These are phyloP conservation scores for Colletotrichum coccodes DNA, from an alignment of 2,329 filamentous ascomycete species.

Conservation along the genomic window DNA sequence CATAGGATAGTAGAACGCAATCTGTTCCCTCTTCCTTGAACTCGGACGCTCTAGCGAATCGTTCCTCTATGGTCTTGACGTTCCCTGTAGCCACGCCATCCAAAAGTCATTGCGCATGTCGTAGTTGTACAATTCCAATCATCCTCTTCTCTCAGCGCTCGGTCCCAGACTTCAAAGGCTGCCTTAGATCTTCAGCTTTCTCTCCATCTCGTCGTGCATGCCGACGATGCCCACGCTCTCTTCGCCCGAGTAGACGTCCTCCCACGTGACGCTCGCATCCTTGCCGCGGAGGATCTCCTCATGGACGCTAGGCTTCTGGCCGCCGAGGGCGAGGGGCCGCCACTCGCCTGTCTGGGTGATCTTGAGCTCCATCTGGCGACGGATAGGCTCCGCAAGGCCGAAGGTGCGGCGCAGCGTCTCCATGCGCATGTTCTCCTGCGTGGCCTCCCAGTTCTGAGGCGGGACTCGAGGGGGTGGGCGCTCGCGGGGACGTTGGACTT, in stretches of 20 bases:
- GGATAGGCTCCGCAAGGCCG: conserved; percentile 91
- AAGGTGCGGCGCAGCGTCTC: conserved; percentile 86
- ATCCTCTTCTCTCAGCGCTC: neutral
- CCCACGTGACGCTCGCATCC: conserved; percentile 86
- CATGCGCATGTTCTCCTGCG: conserved; percentile 90
- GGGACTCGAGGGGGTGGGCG: conserved; percentile 89
- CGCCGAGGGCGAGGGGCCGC: conserved; percentile 77
- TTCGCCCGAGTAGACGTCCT: conserved; percentile 89
- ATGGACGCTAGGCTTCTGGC: conserved; percentile 74
- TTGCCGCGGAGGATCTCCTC: conserved; percentile 87
- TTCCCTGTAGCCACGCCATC: conserved; percentile 9
- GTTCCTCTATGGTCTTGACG: conserved; percentile 5
- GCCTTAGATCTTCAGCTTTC: conserved; percentile 81
- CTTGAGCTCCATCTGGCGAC: conserved; percentile 94
- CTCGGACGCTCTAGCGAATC: conserved; percentile 6
- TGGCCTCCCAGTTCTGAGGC: conserved; percentile 89
- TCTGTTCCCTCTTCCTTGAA: conserved; percentile 20
- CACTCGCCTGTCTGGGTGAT: conserved; percentile 84
- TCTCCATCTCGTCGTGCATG: conserved; percentile 95
- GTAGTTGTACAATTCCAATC: conserved; percentile 22
- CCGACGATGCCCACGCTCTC: conserved; percentile 76
- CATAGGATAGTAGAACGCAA: conserved; percentile 34
- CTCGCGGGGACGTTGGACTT: conserved; percentile 51
- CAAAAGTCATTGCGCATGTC: conserved; percentile 9
- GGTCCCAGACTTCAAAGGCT: conserved; percentile 13